A percentile compares a stretch with the other conserved stretches of the same genome.
Conservation (phyloP, 345 rosid genomes). For the Passiflora organensis region DNA sequence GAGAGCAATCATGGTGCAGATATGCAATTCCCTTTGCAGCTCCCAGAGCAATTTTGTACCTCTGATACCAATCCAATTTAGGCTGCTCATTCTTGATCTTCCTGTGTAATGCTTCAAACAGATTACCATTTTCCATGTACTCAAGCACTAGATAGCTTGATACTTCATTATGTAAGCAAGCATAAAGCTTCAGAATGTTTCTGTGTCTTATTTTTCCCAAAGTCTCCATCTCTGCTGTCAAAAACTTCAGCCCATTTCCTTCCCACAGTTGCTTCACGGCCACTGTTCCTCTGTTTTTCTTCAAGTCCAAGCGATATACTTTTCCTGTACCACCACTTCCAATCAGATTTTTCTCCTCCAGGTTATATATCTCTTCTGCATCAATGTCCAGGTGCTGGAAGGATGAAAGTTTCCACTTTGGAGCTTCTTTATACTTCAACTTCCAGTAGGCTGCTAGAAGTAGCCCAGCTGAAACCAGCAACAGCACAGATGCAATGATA, state of each 20-base stretch:
- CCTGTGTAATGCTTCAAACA: conserved; percentile 58
- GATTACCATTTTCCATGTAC: conserved; percentile 71
- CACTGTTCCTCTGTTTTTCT: conserved; percentile 46
- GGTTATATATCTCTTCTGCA: conserved; percentile 36
- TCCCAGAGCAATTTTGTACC: conserved; percentile 50
- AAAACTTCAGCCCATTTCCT: conserved; percentile 6
- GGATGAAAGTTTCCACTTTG: conserved; percentile 34
- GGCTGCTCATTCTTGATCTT: conserved; percentile 26
- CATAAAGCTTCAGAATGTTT: conserved; percentile 54
- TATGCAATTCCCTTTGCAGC: conserved; percentile 68
- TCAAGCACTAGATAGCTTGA: conserved; percentile 51
- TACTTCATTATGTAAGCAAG: conserved; percentile 45
- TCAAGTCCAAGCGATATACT: conserved; percentile 49
- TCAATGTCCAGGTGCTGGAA: conserved; percentile 55
- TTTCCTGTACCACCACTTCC: conserved; percentile 65
- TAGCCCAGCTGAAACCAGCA: conserved; percentile 38
- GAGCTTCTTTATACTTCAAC: conserved; percentile 31
- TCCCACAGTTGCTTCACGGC: conserved; percentile 65
- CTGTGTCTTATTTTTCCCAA: conserved; percentile 60
- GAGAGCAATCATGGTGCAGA: conserved; percentile 64
- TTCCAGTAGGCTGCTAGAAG: conserved; percentile 45
- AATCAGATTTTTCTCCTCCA: conserved; percentile 45
- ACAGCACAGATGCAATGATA: conserved; percentile 35
- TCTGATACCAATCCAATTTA: conserved; percentile 39
- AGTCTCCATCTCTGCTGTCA: conserved; percentile 53